A percentile compares a stretch with the other conserved stretches of the same genome.
Evolutionary conservation across 768 basidiomycete genomes (phyloP).

Genomic region (Gyrodon lividus): DNA sequence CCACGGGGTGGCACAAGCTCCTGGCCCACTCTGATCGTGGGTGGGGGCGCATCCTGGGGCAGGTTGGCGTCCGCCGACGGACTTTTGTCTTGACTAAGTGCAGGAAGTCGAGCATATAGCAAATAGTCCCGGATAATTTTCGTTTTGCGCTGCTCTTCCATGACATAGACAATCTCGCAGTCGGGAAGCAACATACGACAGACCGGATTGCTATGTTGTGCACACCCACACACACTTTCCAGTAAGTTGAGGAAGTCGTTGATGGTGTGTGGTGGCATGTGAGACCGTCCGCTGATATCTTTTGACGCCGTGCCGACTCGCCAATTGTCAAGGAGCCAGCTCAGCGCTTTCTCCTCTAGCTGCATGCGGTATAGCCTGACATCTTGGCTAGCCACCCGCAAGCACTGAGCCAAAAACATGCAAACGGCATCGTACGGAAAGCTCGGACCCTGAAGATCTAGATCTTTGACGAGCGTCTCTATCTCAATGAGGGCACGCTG

Average conservation of each 20-base stretch:
- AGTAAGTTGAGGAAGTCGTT: constrained; percentile 65
- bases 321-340: constrained; percentile 82
- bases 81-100: constrained; percentile 24
- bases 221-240: constrained; percentile 59
- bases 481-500: constrained; percentile 69
- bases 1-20: constrained; percentile 48
- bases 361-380: constrained; percentile 80
- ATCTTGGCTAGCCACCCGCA: constrained; percentile 76
- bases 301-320: constrained; percentile 40
- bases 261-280: constrained; percentile 52
- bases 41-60: constrained; percentile 6
- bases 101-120: constrained; percentile 61
- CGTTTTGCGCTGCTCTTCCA: constrained; percentile 58
- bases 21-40: constrained; percentile 11
- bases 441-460: constrained; percentile 88
- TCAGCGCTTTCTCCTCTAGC: constrained; percentile 81
- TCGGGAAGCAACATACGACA: constrained; percentile 65
- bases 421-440: constrained; percentile 91
- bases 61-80: neutral
- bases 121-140: constrained; percentile 68
- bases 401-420: constrained; percentile 66
- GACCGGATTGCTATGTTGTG: constrained; percentile 44
- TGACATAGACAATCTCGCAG: constrained; percentile 57
- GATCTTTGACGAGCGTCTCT: constrained; percentile 73
- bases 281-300: constrained; percentile 35